Base-by-base conservation (phyloP, 1,284 basidiomycete genomes). In the Tilletiaria anomala region DNA sequence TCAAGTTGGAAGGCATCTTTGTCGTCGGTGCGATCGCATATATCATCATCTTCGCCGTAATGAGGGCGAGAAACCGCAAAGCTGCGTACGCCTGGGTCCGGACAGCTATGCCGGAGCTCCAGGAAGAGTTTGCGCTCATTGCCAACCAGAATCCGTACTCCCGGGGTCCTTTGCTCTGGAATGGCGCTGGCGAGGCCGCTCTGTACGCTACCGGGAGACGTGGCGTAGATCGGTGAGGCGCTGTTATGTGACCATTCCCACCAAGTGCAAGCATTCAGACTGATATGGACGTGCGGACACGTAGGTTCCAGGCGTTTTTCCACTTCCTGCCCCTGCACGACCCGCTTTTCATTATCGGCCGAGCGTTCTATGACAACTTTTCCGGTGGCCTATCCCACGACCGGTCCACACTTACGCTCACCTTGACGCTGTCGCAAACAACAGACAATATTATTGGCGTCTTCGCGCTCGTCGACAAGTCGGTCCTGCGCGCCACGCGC, bases 171-270 rank as follows among this genome's bases (percentile, higher is more conserved):
- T 51, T 65, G 10, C 15, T 57, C 22, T 66, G 63, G 63, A 65
- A 66, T 40, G 63, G 61, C 10, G 58, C 51, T 5, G 50, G 47
- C 21, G 42, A 54, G 22, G 63, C 61, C 5, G 36, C 58, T 18
- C 50, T 65, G 41, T 66, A 59, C 34, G 61, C 61, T 15, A 55
- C 51, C 2, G 63, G 63, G 12, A 54, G 63, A 23, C 43, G 61
- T 6, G 56, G 58, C 11, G 56, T 63, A 15, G 42, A 50, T 2
- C 47, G 44, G 44, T 47, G 31, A 39, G 44, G 10, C n/a, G 26
- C 10, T 8, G 26, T 29, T 29, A 8, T 29, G 16, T 17, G 6
- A 8, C 8, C 15, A 23, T 14, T 15, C 8, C 14, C 8, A 18
- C 21, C 16, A 8, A 15, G 15, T 17, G 21, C 16, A 8, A 8